Base-by-base conservation (phyloP, 2,329 filamentous ascomycete species). In the Aspergillus sp. region DNA sequence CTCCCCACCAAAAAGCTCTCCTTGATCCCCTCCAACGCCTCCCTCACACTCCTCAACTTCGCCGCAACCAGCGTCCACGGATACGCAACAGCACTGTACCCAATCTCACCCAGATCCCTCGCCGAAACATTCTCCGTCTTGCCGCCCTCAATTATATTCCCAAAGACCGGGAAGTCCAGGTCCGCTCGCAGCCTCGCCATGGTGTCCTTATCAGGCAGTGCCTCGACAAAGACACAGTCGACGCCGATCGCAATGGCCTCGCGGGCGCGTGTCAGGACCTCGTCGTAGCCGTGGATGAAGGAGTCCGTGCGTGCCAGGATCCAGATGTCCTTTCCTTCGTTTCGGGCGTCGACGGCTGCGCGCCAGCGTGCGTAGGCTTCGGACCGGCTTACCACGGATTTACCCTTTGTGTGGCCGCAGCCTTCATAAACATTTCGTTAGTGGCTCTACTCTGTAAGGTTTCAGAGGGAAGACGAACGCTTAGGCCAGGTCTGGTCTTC, bases 401-500 rank as follows among this genome's bases (percentile, higher is more conserved):
- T 81, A 0, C 78, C 78, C 34, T 76, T 76, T 1, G 77, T 80
- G 56, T 81, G 79, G 2, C 74, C 75, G 34, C 76, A 78, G 11
- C 75, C 74, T 78, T 53, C 2, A 5, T 5, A 7, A n/a, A n/a
- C n/a, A 9, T 11, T 9, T 47, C 32, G 30, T 24, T 26, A 43
- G 15, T n/a, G n/a, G n/a, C n/a, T n/a, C n/a, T 26, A 2, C 9
- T 22, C 12, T 45, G 8, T 26, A 22, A 30, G 38, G 30, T 11
- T 7, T 5, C 1, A 9, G 4, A 5, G 39, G 39, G 11, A 9
- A 11, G 15, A 41, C 73, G 61, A 53, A 80, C 78, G 66, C 55
- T 81, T 81, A 5, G 79, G 78, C 78, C 78, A 81, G 1, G 76
- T 78, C 58, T 80, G 78, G 53, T 80, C 78, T 55, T 81, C 78